Conservation (phyloP, 2,329 filamentous ascomycete genomes). For the Sporothrix pallida region DNA sequence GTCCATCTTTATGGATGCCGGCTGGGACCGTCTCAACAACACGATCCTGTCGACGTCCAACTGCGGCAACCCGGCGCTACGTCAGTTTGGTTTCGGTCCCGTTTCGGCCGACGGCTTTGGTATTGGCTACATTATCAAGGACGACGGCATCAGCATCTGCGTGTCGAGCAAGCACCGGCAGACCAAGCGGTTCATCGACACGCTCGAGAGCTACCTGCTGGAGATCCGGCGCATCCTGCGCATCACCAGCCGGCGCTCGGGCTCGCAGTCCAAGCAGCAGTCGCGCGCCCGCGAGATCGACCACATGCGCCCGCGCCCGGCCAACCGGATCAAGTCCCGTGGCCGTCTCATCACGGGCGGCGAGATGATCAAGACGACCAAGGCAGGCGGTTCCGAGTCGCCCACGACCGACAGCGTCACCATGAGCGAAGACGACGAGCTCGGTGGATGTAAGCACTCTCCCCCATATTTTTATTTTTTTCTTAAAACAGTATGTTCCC, state of each 20-base stretch:
- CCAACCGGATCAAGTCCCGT: slow-evolving; percentile 67
- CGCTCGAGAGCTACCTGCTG: slow-evolving; percentile 85
- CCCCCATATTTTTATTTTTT: slow-evolving; percentile 24
- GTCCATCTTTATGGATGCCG: slow-evolving; percentile 80
- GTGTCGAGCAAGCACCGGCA: slow-evolving; percentile 93
- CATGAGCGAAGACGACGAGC: slow-evolving; percentile 82
- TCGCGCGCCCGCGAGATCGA: slow-evolving; percentile 63
- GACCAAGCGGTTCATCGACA: slow-evolving; percentile 87
- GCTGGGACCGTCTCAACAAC: slow-evolving; percentile 94
- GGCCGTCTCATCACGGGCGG: slow-evolving; percentile 72
- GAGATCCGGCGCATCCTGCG: slow-evolving; percentile 86
- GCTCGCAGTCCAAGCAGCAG: slow-evolving; percentile 48
- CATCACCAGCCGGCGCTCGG: slow-evolving; percentile 61
- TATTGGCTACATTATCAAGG: slow-evolving; percentile 99
- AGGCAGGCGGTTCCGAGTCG: slow-evolving; percentile 59
- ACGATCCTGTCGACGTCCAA: slow-evolving; percentile 98
- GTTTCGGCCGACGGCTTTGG: slow-evolving; percentile 94
- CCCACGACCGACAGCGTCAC: slow-evolving; percentile 72
- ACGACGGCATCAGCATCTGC: slow-evolving; percentile 87
- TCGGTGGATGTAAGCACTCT: slow-evolving; percentile 81
- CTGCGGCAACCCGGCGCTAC: slow-evolving; percentile 92
- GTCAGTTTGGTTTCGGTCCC: slow-evolving; percentile 96
- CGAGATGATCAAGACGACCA: slow-evolving; percentile 52
- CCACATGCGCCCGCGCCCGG: slow-evolving; percentile 46
- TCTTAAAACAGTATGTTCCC: slow-evolving; percentile 15